Percentiles rank a stretch among this genome's conserved stretches.
These are phyloP conservation scores for Sclerotinia subarctica DNA, from an alignment of 2,329 filamentous ascomycete genomes.

Conservation along the genomic window DNA sequence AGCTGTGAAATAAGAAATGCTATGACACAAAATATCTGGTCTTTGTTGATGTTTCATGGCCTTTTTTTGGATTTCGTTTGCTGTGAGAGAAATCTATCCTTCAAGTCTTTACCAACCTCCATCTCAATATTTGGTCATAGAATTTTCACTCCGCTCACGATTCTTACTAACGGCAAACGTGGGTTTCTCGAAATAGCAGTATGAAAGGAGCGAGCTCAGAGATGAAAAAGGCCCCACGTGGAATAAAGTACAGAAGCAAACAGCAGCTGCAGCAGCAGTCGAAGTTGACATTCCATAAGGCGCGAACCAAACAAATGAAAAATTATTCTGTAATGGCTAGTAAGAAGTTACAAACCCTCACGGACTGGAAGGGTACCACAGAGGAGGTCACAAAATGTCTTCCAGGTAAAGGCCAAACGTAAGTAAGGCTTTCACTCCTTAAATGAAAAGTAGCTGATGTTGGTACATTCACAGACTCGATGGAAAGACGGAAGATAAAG, in stretches of 20 bases:
- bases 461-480: not conserved
- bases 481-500: not conserved
- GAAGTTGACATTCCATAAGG: not conserved
- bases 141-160: not conserved
- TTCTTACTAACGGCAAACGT: not conserved
- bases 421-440: not conserved
- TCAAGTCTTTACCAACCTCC: too few relatives aligned
- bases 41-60: not conserved
- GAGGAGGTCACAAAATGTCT: not conserved
- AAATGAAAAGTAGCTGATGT: not conserved
- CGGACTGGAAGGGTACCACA: not conserved
- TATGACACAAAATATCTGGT: not conserved
- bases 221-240: not conserved
- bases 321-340: not conserved
- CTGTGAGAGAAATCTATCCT: not conserved
- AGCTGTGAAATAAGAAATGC: not conserved
- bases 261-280: not conserved
- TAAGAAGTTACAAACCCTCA: not conserved
- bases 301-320: not conserved
- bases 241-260: not conserved
- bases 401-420: constrained; percentile 1
- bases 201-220: not conserved
- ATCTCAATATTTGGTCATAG: not conserved
- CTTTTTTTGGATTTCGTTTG: not conserved
- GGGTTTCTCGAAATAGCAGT: not conserved